Base-by-base conservation (phyloP, 768 basidiomycete species). In the Boletus speciosus region DNA sequence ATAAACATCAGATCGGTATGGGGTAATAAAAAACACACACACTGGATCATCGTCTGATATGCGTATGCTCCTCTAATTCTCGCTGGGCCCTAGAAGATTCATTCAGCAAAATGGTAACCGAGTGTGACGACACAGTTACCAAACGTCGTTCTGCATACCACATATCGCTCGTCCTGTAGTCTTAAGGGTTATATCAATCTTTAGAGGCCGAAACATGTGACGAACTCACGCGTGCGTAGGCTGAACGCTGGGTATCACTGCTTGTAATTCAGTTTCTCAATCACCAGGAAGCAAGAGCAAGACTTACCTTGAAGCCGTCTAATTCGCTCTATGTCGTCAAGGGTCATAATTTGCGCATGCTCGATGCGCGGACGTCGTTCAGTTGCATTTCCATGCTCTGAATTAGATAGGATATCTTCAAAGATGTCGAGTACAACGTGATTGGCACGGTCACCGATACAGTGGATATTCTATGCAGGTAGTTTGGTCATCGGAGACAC, bases 191-290 rank as follows among this genome's bases (percentile, higher is more conserved):
- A 16, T 27, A 39, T 51, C 41, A 25, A n/a, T 16, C 11, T 31
- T 16, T 35, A 48, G 29, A 48, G 12, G 11, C 1, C 1, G 9
- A 34, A 23, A 16, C 15, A 32, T n/a, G 19, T 21, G 16, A 27
- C 38, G 36, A 19, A 73, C 84, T 71, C 71, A 92, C 82, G 86
- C 92, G 65, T 97, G 93, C 1, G 91, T 94, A 1, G 94, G 94
- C 63, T 98, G 94, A 4, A 96, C 91, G 60, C 93, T 95, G 5
- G 89, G 81, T 62, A 96, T 88, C 21, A 98, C 90, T 93, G 41
- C 14, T 4, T 27, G 36, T 3, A 9, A 10, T n/a, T 45, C 19
- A 49, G 52, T 31, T 47, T 42, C 10, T 36, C 16, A 37, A 16
- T 29, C 15, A 36, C 32, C 1, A 23, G 15, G 4, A 19, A 16